phyloP scores from a whole-genome alignment of 768 basidiomycete genomes.

The Pholiota conissans region DNA sequence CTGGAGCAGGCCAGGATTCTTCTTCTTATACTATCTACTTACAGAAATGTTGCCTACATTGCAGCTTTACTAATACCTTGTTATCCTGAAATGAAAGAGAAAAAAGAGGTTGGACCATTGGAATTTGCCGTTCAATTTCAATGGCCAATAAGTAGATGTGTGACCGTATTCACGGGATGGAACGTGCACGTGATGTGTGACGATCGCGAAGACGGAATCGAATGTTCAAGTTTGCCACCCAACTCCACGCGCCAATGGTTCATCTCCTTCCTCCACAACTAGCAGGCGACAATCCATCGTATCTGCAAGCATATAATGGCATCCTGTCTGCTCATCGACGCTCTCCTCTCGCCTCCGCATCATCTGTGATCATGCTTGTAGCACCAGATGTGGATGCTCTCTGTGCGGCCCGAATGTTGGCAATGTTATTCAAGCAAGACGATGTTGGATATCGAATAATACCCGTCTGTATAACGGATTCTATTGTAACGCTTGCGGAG shows the following conservation, averaged over 20 bases:
- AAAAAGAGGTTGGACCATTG: no score
- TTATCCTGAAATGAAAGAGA: no score
- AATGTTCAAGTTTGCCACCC: neutral
- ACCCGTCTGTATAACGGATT: constrained; percentile 84
- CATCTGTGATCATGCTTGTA: constrained; percentile 83
- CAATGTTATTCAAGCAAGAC: constrained; percentile 88
- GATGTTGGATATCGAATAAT: constrained; percentile 89
- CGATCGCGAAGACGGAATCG: constrained; percentile 8
- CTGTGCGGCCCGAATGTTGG: constrained; percentile 88
- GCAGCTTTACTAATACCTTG: no score
- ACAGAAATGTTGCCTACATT: no score
- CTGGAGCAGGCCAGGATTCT: no score
- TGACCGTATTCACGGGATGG: neutral
- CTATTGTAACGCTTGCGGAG: constrained; percentile 64
- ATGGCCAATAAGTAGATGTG: neutral
- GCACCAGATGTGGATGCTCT: constrained; percentile 92
- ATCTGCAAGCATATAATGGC: constrained; percentile 68
- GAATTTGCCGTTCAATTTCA: no score
- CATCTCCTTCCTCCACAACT: constrained; percentile 73
- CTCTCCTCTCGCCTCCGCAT: constrained; percentile 74
- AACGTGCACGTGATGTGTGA: constrained; percentile 15
- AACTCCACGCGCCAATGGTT: constrained; percentile 33
- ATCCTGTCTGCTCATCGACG: constrained; percentile 74
- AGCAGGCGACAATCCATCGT: constrained; percentile 61
- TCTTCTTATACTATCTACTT: no score